These are phyloP conservation scores for Lasiosphaeriaceae sp. DNA, from an alignment of 495 filamentous ascomycete species.

Conservation along the genomic window DNA sequence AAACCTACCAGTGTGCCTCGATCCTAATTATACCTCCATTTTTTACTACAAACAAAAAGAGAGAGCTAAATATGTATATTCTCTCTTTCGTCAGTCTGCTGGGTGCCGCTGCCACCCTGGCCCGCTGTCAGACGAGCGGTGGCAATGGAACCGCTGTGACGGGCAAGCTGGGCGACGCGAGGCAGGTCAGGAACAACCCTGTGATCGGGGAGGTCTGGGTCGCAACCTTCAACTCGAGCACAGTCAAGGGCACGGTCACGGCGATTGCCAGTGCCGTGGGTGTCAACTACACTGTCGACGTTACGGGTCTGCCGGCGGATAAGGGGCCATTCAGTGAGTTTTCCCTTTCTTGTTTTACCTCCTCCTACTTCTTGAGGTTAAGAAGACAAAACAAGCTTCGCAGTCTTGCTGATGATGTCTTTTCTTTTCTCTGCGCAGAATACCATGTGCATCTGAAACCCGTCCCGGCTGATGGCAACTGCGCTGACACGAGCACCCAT, in stretches of 20 bases:
- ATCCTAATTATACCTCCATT: not conserved
- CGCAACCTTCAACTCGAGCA: constrained; percentile 41
- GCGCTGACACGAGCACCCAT: constrained; percentile 63
- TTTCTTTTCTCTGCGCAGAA: constrained; percentile 42
- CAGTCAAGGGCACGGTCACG: constrained; percentile 56
- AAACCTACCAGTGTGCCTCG: too few relatives aligned
- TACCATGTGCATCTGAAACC: constrained; percentile 77
- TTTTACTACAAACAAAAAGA: not conserved
- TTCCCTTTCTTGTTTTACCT: not conserved
- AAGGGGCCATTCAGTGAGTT: constrained; percentile 67
- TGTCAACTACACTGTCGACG: constrained; percentile 54
- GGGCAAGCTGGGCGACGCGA: constrained; percentile 51
- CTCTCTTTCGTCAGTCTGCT: constrained; percentile 37
- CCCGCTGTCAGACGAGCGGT: constrained; percentile 32
- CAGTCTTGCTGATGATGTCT: constrained; percentile 10
- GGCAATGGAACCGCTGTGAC: constrained; percentile 22
- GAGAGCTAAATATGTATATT: constrained; percentile 1
- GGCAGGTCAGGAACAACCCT: constrained; percentile 56
- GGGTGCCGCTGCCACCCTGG: constrained; percentile 35
- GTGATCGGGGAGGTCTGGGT: constrained; percentile 49
- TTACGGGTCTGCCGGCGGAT: constrained; percentile 58
- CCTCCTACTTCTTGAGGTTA: too few relatives aligned
- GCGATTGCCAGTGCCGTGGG: constrained; percentile 53
- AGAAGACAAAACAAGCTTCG: not conserved
- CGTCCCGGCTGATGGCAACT: constrained; percentile 70